Evolutionary conservation across 2,329 filamentous ascomycete genomes (phyloP).

Genomic region (Fusarium tuaranense): DNA sequence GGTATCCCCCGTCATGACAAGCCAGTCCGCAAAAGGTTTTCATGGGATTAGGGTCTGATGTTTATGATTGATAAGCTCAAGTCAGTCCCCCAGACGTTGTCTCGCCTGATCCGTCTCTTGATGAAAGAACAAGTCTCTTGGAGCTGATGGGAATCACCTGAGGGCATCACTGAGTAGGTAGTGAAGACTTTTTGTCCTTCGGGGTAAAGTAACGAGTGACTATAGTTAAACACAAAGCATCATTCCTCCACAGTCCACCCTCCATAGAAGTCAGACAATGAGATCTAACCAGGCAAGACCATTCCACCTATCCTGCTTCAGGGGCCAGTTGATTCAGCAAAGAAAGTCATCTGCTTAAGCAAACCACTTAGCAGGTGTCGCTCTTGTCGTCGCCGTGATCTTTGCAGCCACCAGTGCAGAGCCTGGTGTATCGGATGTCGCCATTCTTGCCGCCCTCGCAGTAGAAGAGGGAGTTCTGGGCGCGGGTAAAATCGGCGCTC

Average conservation of each 20-base stretch:
- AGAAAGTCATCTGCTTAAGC: not conserved
- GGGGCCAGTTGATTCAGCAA: not conserved
- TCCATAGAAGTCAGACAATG: not conserved
- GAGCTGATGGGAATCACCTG: too few species aligned
- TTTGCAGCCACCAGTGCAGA: not conserved
- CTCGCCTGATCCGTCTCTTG: too few species aligned
- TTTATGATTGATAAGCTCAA: too few species aligned
- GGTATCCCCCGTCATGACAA: too few species aligned
- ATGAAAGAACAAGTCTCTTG: too few species aligned
- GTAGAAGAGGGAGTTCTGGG: not conserved
- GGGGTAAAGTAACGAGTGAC: not conserved
- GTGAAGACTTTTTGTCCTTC: not conserved
- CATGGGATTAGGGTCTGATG: too few species aligned
- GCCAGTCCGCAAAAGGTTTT: too few species aligned
- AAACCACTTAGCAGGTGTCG: not conserved
- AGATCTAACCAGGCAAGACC: not conserved
- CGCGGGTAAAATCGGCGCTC: not conserved
- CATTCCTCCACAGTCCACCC: not conserved
- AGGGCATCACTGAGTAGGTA: not conserved
- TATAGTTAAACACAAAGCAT: not conserved
- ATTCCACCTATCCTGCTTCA: not conserved
- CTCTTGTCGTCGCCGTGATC: not conserved
- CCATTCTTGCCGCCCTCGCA: not conserved
- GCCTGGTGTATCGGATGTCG: not conserved
- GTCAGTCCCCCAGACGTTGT: too few species aligned